These are phyloP conservation scores for Colletotrichum simmondsii DNA, from an alignment of 2,329 filamentous ascomycete species.

Conservation along the genomic window DNA sequence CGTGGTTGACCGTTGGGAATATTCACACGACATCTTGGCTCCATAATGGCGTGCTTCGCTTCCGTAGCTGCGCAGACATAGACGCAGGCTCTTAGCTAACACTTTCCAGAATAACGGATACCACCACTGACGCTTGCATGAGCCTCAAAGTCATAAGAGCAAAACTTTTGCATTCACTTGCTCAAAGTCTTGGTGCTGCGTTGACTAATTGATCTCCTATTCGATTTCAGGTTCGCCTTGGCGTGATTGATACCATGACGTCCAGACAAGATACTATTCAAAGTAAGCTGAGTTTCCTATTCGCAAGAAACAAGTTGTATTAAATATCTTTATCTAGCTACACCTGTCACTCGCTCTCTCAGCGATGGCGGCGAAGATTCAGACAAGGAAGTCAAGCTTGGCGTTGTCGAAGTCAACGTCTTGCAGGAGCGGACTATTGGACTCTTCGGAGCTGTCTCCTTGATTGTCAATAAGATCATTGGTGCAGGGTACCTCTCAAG, in stretches of 20 bases:
- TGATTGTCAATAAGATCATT: slow-evolving; percentile 40
- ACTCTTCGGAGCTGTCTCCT: slow-evolving; percentile 37
- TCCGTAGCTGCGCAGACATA: background rate
- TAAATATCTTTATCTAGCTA: background rate
- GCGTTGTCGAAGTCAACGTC: slow-evolving; percentile 24
- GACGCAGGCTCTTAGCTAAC: background rate
- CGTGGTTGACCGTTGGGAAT: background rate
- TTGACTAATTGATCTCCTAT: too few relatives aligned
- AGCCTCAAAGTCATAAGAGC: background rate
- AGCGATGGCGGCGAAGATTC: slow-evolving; percentile 6
- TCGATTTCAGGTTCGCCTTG: too few relatives aligned
- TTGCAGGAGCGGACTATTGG: slow-evolving; percentile 37
- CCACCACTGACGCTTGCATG: too few relatives aligned
- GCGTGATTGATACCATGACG: background rate
- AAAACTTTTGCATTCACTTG: background rate
- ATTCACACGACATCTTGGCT: slow-evolving; percentile 21
- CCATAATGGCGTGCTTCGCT: slow-evolving; percentile 26
- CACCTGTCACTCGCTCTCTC: background rate
- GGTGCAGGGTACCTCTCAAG: slow-evolving; percentile 35
- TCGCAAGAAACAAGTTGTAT: background rate
- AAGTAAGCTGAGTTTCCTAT: background rate
- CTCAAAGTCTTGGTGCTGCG: background rate
- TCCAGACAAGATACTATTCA: background rate
- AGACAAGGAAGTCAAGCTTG: slow-evolving; percentile 15
- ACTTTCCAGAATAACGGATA: background rate